Percentiles rank a stretch among this genome's conserved stretches.
Evolutionary conservation across 2,329 filamentous ascomycete species (phyloP).

Genomic region (Alternaria brassicae): DNA sequence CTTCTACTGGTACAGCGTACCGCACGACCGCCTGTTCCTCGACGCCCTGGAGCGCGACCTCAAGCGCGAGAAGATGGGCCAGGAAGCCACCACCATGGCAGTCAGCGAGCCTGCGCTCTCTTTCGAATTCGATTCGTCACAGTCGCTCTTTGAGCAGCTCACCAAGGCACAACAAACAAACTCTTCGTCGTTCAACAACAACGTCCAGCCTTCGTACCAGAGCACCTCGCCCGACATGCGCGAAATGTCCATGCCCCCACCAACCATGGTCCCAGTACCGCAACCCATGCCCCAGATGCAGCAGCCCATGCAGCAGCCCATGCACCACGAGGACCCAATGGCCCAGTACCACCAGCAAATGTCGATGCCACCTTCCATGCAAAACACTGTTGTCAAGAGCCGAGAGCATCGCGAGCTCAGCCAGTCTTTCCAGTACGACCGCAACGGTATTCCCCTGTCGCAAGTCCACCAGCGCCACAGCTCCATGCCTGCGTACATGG

Average conservation of each 20-base stretch:
- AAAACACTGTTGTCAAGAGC: conserved; percentile 76
- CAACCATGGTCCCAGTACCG: conserved; percentile 72
- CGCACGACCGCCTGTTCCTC: conserved; percentile 95
- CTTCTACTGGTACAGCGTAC: conserved; percentile 99
- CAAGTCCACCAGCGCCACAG: conserved; percentile 90
- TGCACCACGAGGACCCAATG: conserved; percentile 70
- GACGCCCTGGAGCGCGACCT: conserved; percentile 96
- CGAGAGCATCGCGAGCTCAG: conserved; percentile 85
- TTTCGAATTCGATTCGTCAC: conserved; percentile 98
- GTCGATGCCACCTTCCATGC: conserved; percentile 74
- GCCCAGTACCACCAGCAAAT: conserved; percentile 77
- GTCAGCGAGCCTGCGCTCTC: conserved; percentile 97
- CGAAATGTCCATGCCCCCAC: conserved; percentile 90
- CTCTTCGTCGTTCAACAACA: conserved; percentile 90
- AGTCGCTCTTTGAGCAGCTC: conserved; percentile 98
- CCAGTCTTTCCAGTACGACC: conserved; percentile 81
- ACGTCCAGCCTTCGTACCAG: conserved; percentile 71
- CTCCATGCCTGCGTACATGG: conserved; percentile 98
- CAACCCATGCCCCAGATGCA: conserved; percentile 50
- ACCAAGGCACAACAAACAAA: conserved; percentile 99
- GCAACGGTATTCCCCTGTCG: conserved; percentile 84
- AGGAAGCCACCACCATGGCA: conserved; percentile 95
- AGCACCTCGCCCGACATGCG: conserved; percentile 88
- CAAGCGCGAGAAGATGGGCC: conserved; percentile 99
- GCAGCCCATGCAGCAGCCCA: conserved; percentile 55